Conservation (phyloP, 331 rosid genomes). For the Prunus yedoensis region DNA sequence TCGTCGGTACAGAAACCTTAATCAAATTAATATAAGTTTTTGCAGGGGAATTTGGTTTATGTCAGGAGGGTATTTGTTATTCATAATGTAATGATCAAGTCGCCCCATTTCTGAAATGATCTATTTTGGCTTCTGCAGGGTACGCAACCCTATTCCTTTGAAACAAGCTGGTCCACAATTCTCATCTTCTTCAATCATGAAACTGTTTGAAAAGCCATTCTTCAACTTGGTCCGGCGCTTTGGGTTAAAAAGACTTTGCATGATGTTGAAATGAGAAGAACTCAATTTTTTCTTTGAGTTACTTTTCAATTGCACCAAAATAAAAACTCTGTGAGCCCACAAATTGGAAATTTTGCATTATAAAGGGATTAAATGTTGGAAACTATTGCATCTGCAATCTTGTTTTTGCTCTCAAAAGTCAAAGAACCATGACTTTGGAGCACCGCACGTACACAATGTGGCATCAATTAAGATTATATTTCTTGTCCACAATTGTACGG, state of each 20-base stretch:
- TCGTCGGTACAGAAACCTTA: background rate
- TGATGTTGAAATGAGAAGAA: constrained; percentile 33
- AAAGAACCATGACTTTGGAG: constrained; percentile 9
- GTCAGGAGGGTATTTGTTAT: background rate
- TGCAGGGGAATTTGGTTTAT: background rate
- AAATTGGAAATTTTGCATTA: constrained; percentile 5
- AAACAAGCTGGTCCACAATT: constrained; percentile 35
- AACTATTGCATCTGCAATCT: background rate
- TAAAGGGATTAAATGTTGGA: background rate
- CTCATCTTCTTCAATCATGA: constrained; percentile 42
- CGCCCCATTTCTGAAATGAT: constrained; percentile 45
- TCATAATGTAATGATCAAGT: background rate
- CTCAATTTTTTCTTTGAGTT: no score
- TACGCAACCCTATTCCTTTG: constrained; percentile 36
- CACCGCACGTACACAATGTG: background rate
- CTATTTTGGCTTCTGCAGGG: constrained; percentile 68
- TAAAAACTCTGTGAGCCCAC: background rate
- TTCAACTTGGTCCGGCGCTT: constrained; percentile 39
- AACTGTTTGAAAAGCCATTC: constrained; percentile 45
- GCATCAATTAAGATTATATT: background rate
- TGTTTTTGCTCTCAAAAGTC: background rate
- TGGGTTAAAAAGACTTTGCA: constrained; percentile 41
- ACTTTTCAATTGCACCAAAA: background rate
- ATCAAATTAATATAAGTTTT: background rate
- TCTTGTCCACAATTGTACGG: background rate